Conservation (phyloP, 257 asterid species). For the Parsonsia alboflavescens region DNA sequence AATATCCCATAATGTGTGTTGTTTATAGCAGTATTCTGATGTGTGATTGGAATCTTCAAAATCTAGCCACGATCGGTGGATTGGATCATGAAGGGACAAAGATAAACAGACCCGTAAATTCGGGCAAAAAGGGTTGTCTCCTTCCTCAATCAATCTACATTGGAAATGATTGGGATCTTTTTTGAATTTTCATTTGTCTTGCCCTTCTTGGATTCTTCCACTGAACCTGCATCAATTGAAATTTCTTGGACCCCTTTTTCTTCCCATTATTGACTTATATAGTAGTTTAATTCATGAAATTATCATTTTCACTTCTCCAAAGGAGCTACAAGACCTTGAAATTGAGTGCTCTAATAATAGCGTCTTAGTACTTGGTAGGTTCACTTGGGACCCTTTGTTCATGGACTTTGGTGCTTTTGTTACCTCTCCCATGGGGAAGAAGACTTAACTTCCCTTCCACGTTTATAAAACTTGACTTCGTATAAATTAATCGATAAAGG, state of each 20-base stretch:
- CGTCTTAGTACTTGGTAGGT: background rate
- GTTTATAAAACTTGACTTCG: no score
- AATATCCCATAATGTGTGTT: background rate
- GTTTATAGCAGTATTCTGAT: background rate
- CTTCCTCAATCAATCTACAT: constrained; percentile 22
- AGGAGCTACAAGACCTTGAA: background rate
- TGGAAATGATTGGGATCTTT: constrained; percentile 18
- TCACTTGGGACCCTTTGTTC: background rate
- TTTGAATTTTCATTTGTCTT: constrained; percentile 12
- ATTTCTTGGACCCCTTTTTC: constrained; percentile 9
- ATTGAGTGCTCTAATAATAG: background rate
- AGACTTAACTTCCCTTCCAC: no score
- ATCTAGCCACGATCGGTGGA: constrained; percentile 31
- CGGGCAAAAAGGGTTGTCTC: constrained; percentile 15
- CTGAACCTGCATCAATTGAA: background rate
- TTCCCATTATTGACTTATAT: background rate
- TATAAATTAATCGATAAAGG: no score
- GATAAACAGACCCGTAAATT: constrained; percentile 44
- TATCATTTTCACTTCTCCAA: background rate
- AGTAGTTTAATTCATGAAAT: background rate
- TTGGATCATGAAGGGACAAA: constrained; percentile 29
- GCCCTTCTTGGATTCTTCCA: constrained; percentile 14
- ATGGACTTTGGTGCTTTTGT: no score
- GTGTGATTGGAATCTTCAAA: constrained; percentile 33
- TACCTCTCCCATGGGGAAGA: background rate